Percentiles rank a stretch among this genome's conserved stretches.
phyloP scores from a whole-genome alignment of 768 basidiomycete species.

The Clitopilus passeckerianus region DNA sequence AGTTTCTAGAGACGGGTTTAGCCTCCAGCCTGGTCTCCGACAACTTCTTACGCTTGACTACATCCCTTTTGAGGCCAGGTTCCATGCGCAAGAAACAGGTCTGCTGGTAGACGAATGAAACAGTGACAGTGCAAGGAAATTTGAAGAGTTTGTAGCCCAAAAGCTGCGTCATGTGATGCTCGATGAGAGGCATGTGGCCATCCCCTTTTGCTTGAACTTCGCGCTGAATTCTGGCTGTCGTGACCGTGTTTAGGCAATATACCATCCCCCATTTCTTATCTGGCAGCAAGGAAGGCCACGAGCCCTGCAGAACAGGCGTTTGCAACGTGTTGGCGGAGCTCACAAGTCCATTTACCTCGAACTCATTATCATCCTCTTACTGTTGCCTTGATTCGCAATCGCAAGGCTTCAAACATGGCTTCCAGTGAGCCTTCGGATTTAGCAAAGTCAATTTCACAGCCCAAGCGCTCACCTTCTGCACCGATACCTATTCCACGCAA shows the following conservation, averaged over 20 bases:
- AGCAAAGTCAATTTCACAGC: conserved; percentile 6
- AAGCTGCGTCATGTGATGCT: not conserved
- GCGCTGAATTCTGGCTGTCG: not conserved
- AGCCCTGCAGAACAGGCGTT: not conserved
- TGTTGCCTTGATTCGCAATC: not conserved
- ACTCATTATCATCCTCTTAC: not conserved
- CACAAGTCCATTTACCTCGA: not conserved
- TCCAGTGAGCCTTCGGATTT: conserved; percentile 1
- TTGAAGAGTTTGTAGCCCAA: not conserved
- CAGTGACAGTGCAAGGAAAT: not conserved
- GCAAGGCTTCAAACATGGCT: conserved; percentile 9
- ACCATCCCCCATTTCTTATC: not conserved
- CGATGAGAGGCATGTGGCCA: not conserved
- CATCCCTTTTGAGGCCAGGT: too few species aligned
- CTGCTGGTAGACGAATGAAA: not conserved
- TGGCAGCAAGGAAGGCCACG: not conserved
- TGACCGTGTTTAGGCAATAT: not conserved
- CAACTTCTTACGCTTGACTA: too few species aligned
- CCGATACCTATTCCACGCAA: conserved; percentile 13
- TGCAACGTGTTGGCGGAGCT: conserved; percentile 6
- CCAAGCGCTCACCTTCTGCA: conserved; percentile 10
- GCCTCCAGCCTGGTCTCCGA: too few species aligned
- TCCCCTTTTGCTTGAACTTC: not conserved
- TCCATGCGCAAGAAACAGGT: too few species aligned
- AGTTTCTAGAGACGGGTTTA: not conserved